These are phyloP conservation scores for Telopea speciosissima DNA, from an alignment of 177 flowering plant genomes.

Conservation along the genomic window DNA sequence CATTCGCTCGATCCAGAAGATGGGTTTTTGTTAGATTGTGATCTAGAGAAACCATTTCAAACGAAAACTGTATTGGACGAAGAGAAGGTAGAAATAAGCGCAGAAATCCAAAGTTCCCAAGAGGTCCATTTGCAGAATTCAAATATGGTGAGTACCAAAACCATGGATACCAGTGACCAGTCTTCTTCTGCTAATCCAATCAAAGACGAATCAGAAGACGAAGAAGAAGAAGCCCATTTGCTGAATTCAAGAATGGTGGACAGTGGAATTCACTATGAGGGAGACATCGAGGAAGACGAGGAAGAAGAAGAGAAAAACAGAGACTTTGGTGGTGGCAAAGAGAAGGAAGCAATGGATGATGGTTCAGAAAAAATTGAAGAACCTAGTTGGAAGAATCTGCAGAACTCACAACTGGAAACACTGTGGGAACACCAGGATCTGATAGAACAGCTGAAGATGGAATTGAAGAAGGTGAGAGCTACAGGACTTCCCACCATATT, in stretches of 20 bases:
- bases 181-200: background rate
- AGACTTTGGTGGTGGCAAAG: background rate
- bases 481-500: constrained; percentile 83
- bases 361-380: constrained; percentile 14
- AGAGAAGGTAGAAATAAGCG: constrained; percentile 11
- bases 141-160: background rate
- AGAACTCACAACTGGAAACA: constrained; percentile 37
- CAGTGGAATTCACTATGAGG: constrained; percentile 6
- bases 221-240: constrained; percentile 7
- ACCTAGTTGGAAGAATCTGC: constrained; percentile 12
- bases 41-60: constrained; percentile 31
- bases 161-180: background rate
- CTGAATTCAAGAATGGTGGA: constrained; percentile 6
- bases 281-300: constrained; percentile 4
- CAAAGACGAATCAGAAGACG: constrained; percentile 1
- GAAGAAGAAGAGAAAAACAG: background rate
- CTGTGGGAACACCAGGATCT: constrained; percentile 93
- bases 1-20: constrained; percentile 28
- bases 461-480: constrained; percentile 69
- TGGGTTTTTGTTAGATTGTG: constrained; percentile 42
- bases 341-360: constrained; percentile 1
- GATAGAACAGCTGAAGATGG: constrained; percentile 82
- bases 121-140: constrained; percentile 15
- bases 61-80: background rate
- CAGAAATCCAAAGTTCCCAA: constrained; percentile 26